Evolutionary conservation across 345 rosid species (phyloP).

Genomic region (Gossypium raimondii): DNA sequence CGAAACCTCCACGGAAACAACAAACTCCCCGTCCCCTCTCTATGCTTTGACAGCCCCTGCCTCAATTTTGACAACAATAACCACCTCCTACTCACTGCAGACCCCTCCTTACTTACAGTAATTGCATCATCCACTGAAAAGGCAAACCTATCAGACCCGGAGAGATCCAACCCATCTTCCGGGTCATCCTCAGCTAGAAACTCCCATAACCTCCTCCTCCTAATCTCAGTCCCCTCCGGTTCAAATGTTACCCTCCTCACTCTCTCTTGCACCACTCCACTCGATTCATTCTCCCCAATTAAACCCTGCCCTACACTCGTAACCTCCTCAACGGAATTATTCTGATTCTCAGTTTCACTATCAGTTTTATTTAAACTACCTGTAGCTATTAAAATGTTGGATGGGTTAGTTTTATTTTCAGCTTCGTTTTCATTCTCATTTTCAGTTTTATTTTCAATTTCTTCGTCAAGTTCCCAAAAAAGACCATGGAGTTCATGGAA

Average conservation of each 20-base stretch:
- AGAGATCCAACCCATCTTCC: conserved; percentile 89
- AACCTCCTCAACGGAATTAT: conserved; percentile 20
- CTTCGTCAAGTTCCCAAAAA: conserved; percentile 80
- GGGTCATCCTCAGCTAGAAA: conserved; percentile 75
- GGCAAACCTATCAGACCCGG: conserved; percentile 90
- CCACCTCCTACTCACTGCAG: conserved; percentile 78
- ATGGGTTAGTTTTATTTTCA: conserved; percentile 18
- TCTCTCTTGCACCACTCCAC: conserved; percentile 28
- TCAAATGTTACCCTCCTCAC: conserved; percentile 54
- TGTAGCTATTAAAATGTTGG: conserved; percentile 10
- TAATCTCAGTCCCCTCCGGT: conserved; percentile 46
- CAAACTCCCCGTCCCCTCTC: conserved; percentile 49
- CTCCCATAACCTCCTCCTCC: conserved; percentile 68
- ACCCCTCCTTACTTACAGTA: conserved; percentile 54
- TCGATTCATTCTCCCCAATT: conserved; percentile 22
- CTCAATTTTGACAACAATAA: conserved; percentile 72
- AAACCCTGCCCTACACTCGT: conserved; percentile 10
- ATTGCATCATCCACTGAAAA: conserved; percentile 87
- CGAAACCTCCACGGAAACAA: conserved; percentile 80
- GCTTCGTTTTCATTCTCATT: conserved; percentile 22
- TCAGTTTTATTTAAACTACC: conserved; percentile 19
- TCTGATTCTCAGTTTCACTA: conserved; percentile 24
- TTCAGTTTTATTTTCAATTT: conserved; percentile 19
- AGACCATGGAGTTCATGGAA: conserved; percentile 77
- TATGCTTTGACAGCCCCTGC: conserved; percentile 69